Evolutionary conservation across 2,329 filamentous ascomycete species (phyloP).

Genomic region (Cladophialophora chaetospira): DNA sequence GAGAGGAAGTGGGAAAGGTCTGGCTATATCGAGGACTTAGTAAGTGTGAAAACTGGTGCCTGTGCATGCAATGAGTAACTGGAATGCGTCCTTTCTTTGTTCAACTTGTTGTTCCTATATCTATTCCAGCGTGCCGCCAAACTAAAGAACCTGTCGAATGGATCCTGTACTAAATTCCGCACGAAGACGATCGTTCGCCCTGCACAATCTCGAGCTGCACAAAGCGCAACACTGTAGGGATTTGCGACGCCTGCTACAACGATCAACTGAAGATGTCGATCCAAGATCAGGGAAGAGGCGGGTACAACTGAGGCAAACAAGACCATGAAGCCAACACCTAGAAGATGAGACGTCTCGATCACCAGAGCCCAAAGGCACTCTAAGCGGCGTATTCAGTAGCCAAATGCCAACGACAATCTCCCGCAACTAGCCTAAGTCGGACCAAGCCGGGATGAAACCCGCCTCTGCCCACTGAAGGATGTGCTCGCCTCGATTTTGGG

Average conservation of each 20-base stretch:
- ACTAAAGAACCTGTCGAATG: not conserved
- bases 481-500: too few species aligned
- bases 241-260: not conserved
- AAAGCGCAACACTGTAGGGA: not conserved
- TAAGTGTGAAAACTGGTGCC: too few species aligned
- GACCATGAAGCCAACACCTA: not conserved
- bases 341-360: too few species aligned
- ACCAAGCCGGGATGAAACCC: too few species aligned
- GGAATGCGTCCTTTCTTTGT: too few species aligned
- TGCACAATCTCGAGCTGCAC: not conserved
- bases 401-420: too few species aligned
- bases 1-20: too few species aligned
- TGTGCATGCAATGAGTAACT: too few species aligned
- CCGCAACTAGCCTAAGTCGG: too few species aligned
- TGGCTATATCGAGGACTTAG: too few species aligned
- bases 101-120: not conserved
- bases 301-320: slow-evolving; percentile 2
- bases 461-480: too few species aligned
- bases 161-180: not conserved
- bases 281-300: not conserved
- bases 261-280: not conserved
- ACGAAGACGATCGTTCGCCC: not conserved
- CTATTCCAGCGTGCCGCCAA: not conserved
- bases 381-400: not conserved
- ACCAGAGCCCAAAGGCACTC: too few species aligned